Conservation (phyloP, 1,284 basidiomycete species). For the Malassezia globosa region DNA sequence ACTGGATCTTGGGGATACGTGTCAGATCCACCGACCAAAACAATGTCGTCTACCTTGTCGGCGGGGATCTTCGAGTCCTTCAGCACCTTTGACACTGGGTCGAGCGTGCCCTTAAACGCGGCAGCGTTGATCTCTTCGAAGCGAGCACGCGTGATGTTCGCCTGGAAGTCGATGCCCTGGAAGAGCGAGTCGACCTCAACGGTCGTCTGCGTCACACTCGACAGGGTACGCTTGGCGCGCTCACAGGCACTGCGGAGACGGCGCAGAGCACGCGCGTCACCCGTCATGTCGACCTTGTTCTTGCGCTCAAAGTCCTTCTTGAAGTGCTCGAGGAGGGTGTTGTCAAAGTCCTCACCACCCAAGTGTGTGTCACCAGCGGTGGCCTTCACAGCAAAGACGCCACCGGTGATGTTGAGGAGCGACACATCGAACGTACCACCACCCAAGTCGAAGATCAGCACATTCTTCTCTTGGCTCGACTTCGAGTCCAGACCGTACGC, state of each 20-base stretch:
- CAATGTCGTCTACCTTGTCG: constrained; percentile 97
- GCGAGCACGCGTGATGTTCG: constrained; percentile 61
- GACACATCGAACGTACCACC: constrained; percentile 70
- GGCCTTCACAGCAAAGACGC: constrained; percentile 59
- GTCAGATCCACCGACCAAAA: constrained; percentile 98
- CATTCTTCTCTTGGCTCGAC: constrained; percentile 64
- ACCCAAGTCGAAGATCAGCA: constrained; percentile 98
- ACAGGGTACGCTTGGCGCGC: constrained; percentile 97
- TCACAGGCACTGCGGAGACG: constrained; percentile 93
- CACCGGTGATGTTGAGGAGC: constrained; percentile 56
- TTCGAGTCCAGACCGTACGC: constrained; percentile 54
- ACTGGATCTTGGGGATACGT: constrained; percentile 98
- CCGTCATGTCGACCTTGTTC: constrained; percentile 77
- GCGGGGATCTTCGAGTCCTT: constrained; percentile 96
- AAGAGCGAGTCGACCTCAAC: constrained; percentile 97
- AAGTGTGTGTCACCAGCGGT: constrained; percentile 54
- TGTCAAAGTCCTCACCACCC: constrained; percentile 94
- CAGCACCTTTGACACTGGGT: constrained; percentile 96
- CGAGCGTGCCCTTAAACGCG: constrained; percentile 90
- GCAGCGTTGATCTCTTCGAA: constrained; percentile 97
- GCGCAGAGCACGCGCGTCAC: constrained; percentile 85
- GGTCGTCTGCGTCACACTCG: constrained; percentile 92
- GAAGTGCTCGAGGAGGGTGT: constrained; percentile 81
- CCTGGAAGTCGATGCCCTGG: constrained; percentile 57
- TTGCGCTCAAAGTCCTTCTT: constrained; percentile 62